Evolutionary conservation across 306 rosid genomes (phyloP), one percentile per base, ranked within the genome.

Genomic region (Phaseolus lunatus): DNA sequence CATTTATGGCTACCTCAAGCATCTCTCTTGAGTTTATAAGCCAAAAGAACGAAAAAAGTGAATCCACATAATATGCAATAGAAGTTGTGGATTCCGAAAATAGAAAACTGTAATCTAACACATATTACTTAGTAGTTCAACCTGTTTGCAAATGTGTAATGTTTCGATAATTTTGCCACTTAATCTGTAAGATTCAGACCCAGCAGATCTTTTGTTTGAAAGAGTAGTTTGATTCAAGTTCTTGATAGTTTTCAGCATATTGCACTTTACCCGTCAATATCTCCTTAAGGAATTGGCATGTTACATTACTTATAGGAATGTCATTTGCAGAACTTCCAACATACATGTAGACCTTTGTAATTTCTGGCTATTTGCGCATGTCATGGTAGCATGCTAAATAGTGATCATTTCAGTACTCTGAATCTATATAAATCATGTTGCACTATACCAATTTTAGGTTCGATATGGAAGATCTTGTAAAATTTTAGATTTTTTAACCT

Each of bases 201-300:
- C 19, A 39, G 5, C 24, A 24, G n/a, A 47, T 67, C 2, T 35
- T 31, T 15, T 59, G 18, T 24, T n/a, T 5, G 3, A 16, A 27
- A 62, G 44, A 57, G 31, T 31, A 47, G 43, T 47, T 81, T 74
- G 59, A 52, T 61, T 80, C 53, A 52, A 65, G 10, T 54, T 73
- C 64, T 22, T 12, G 39, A 43, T 12, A 53, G 48, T 72, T 45
- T 29, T 64, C 48, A 29, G 12, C 48, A 27, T 12, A 27, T 48
- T 11, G 18, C 59, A 15, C 73, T 67, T 23, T 57, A 57, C 10
- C n/a, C 4, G 48, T 43, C 48, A 56, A 1, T 20, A 41, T 12
- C 9, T 66, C 35, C 13, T 66, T 12, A 11, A 43, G 48, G 14
- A 12, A 43, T 43, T 66, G 12, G 0, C 1, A 20, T 13, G 72